Conservation (phyloP, 1,284 basidiomycete genomes). For the Trametes polyzona region DNA sequence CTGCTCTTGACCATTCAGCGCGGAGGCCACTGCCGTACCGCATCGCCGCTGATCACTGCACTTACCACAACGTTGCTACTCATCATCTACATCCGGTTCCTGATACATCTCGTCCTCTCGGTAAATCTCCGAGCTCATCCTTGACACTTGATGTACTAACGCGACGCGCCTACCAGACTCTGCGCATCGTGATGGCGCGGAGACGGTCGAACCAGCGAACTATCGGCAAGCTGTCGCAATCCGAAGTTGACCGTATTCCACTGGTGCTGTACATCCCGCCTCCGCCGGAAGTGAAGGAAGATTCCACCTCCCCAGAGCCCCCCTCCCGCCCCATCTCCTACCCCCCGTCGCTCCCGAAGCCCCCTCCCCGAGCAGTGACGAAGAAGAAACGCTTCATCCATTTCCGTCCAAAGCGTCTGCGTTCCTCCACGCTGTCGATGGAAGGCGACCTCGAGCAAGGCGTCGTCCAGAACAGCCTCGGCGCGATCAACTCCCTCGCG, state of each 20-base stretch:
- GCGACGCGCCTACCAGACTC: neutral
- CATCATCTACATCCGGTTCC: slow-evolving; percentile 68
- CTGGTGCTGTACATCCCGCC: slow-evolving; percentile 79
- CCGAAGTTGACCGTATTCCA: slow-evolving; percentile 71
- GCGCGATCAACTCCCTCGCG: slow-evolving; percentile 1
- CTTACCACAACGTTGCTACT: slow-evolving; percentile 70
- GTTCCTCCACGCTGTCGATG: neutral
- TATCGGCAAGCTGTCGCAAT: slow-evolving; percentile 67
- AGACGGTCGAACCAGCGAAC: neutral
- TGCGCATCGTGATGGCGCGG: slow-evolving; percentile 71
- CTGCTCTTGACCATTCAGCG: slow-evolving; percentile 73
- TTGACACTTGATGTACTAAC: no score
- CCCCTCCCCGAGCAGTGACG: slow-evolving; percentile 34
- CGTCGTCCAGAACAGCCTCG: neutral
- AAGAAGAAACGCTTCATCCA: slow-evolving; percentile 52
- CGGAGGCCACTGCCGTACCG: slow-evolving; percentile 62
- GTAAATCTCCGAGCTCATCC: slow-evolving; percentile 32
- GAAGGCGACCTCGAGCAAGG: neutral
- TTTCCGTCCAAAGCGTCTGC: slow-evolving; percentile 23
- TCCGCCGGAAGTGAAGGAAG: slow-evolving; percentile 50
- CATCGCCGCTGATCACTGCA: slow-evolving; percentile 77
- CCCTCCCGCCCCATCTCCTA: slow-evolving; percentile 45
- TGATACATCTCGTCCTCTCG: slow-evolving; percentile 61
- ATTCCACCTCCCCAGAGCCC: slow-evolving; percentile 37
- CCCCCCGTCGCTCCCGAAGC: slow-evolving; percentile 43